Percentiles rank a stretch among this genome's conserved stretches.
Evolutionary conservation across 2,329 filamentous ascomycete species (phyloP).

Genomic region (Aureobasidium sp.): DNA sequence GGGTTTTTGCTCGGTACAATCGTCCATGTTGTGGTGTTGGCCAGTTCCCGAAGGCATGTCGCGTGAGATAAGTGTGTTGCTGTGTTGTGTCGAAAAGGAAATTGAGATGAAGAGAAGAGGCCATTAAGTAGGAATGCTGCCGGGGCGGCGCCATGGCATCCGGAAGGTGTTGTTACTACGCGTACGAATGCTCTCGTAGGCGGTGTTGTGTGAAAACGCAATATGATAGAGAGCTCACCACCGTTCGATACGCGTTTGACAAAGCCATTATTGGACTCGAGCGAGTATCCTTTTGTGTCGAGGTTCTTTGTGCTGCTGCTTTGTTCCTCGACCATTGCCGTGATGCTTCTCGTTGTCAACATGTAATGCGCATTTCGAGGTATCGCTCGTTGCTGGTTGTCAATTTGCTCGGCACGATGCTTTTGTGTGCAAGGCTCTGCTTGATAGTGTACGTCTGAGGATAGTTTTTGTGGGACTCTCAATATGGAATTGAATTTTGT

Average conservation of each 20-base stretch:
- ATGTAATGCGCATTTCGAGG: too few species aligned
- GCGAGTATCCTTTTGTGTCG: background rate
- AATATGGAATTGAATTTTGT: too few species aligned
- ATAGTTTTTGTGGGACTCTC: background rate
- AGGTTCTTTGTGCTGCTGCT: background rate
- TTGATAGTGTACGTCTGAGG: background rate
- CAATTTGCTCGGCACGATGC: background rate
- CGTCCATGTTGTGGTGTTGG: background rate
- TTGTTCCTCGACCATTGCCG: background rate
- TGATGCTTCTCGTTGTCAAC: background rate
- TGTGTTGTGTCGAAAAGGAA: background rate
- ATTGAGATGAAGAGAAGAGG: background rate
- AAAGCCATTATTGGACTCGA: conserved; percentile 1
- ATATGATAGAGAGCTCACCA: background rate
- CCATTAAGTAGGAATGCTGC: background rate
- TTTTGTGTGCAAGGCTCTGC: background rate
- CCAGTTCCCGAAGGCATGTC: background rate
- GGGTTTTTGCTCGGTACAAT: background rate
- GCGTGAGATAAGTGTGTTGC: background rate
- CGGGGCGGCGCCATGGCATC: background rate
- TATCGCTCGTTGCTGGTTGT: too few species aligned
- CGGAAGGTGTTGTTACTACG: background rate
- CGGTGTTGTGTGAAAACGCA: background rate
- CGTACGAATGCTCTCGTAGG: background rate
- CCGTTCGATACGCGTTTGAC: background rate